Conservation (phyloP, 352 stramenopile species). For the Phytophthora constricta region DNA sequence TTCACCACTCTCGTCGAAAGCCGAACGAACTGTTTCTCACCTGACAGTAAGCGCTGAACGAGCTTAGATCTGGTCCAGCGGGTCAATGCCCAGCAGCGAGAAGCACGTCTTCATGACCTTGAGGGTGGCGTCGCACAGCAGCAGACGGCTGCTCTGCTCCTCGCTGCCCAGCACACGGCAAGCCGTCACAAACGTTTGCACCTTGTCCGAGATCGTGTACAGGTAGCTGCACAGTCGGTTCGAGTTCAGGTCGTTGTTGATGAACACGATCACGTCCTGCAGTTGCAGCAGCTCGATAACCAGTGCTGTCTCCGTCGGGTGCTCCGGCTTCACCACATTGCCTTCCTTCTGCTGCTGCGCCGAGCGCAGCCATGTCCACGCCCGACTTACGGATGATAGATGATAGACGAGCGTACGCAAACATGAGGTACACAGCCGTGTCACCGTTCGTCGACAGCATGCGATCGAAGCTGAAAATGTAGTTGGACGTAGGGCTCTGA, state of each 20-base stretch:
- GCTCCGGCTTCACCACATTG: conserved; percentile 67
- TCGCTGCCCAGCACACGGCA: conserved; percentile 96
- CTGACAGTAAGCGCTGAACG: conserved; percentile 1
- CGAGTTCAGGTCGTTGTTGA: conserved; percentile 95
- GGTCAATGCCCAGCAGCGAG: conserved; percentile 93
- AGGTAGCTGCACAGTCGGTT: conserved; percentile 99
- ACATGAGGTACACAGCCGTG: conserved; percentile 99
- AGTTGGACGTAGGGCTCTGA: conserved; percentile 97
- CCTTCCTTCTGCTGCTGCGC: conserved; percentile 49
- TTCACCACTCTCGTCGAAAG: conserved; percentile 20
- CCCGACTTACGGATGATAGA: conserved; percentile 96
- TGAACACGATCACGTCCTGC: conserved; percentile 94
- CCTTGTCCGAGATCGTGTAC: conserved; percentile 96
- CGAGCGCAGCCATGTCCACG: conserved; percentile 83
- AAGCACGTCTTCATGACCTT: conserved; percentile 96
- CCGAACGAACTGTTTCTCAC: conserved; percentile 17
- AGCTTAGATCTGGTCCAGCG: conserved; percentile 94
- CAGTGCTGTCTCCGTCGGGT: conserved; percentile 92
- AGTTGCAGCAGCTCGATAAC: conserved; percentile 96
- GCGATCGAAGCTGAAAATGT: conserved; percentile 99
- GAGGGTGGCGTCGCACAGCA: conserved; percentile 96
- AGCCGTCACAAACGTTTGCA: conserved; percentile 98
- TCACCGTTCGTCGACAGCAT: conserved; percentile 99
- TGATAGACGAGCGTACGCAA: conserved; percentile 97
- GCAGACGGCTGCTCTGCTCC: conserved; percentile 95